Evolutionary conservation across 139 green algal species (phyloP).

Genomic region (Closterium sp.): DNA sequence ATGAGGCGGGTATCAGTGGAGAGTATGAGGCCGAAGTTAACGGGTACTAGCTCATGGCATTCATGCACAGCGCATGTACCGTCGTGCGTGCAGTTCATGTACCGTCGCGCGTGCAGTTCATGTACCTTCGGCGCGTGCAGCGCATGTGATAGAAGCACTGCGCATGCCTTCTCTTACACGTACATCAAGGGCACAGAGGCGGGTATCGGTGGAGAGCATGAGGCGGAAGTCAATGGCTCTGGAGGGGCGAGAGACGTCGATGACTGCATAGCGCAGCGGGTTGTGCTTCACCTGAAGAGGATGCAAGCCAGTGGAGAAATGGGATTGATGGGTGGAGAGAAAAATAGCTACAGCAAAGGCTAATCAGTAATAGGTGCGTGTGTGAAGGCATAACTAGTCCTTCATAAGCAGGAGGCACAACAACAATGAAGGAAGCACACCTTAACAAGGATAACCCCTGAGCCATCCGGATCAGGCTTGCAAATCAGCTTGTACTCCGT

Average conservation of each 20-base stretch:
- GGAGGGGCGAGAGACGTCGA: background rate
- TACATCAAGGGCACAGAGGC: background rate
- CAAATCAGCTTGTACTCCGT: background rate
- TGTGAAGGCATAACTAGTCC: too few relatives aligned
- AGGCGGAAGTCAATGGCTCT: background rate
- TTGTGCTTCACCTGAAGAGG: background rate
- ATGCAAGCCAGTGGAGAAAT: background rate
- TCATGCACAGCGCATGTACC: too few relatives aligned
- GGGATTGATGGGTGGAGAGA: background rate
- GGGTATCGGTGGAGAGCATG: background rate
- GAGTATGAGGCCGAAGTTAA: too few relatives aligned
- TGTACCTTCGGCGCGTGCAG: too few relatives aligned
- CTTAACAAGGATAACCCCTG: background rate
- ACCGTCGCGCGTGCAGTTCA: too few relatives aligned
- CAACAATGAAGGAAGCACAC: background rate
- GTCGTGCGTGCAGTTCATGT: too few relatives aligned
- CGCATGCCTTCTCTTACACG: too few relatives aligned
- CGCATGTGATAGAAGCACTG: too few relatives aligned
- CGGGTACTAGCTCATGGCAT: too few relatives aligned
- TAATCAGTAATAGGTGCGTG: too few relatives aligned
- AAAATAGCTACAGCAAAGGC: too few relatives aligned
- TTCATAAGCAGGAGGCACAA: background rate
- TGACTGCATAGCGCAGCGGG: background rate
- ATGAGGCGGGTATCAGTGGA: too few relatives aligned
- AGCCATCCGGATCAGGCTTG: background rate